Conservation (phyloP, 768 basidiomycete genomes). For the Phallus indusiatus region DNA sequence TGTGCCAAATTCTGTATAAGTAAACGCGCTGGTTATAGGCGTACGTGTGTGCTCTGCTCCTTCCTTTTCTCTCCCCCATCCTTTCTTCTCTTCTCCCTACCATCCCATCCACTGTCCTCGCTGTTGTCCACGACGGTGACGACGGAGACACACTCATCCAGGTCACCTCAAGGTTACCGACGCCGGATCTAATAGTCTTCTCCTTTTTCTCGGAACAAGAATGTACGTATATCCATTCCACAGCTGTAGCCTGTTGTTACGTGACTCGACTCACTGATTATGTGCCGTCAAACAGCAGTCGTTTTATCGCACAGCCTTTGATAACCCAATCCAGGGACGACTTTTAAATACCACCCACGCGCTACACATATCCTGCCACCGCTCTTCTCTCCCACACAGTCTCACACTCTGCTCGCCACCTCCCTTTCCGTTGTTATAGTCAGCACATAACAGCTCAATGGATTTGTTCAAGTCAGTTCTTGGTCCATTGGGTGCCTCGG, state of each 20-base stretch:
- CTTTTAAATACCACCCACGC: background rate
- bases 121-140: background rate
- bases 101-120: background rate
- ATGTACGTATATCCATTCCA: background rate
- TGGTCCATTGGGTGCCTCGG: conserved; percentile 71
- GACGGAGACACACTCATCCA: background rate
- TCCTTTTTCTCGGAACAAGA: background rate
- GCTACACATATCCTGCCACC: background rate
- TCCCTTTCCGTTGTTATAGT: background rate
- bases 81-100: too few species aligned
- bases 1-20: background rate
- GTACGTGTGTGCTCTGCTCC: background rate
- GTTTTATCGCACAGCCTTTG: background rate
- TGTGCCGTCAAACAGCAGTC: background rate
- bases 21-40: background rate
- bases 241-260: background rate
- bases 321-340: background rate
- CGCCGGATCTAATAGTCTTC: background rate
- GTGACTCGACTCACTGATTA: background rate
- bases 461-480: conserved; percentile 76
- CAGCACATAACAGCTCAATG: conserved; percentile 32
- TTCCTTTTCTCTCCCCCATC: background rate
- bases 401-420: background rate
- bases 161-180: background rate
- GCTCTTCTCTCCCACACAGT: background rate